These are phyloP conservation scores for Ascochyta rabiei DNA, from an alignment of 2,329 filamentous ascomycete genomes.

Conservation along the genomic window DNA sequence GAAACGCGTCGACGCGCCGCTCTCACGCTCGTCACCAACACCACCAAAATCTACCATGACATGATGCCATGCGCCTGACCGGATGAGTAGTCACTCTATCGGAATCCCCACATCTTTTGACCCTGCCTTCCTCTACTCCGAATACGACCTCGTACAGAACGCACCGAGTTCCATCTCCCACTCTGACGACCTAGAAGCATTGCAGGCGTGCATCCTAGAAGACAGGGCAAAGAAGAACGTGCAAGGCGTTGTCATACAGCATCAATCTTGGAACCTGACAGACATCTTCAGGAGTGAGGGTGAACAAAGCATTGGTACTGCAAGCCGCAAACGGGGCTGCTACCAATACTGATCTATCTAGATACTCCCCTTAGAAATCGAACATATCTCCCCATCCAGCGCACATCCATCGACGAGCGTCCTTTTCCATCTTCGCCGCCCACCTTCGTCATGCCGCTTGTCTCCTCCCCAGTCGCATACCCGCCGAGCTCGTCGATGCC, in stretches of 20 bases:
- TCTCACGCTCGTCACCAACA: background rate
- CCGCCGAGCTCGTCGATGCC: slow-evolving; percentile 57
- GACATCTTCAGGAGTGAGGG: slow-evolving; percentile 59
- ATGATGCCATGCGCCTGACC: slow-evolving; percentile 8
- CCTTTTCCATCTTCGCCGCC: slow-evolving; percentile 53
- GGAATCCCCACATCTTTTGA: slow-evolving; percentile 58
- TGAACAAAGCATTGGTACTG: slow-evolving; percentile 47
- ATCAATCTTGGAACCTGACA: slow-evolving; percentile 55
- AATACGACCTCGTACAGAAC: slow-evolving; percentile 39
- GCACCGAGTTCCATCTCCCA: slow-evolving; percentile 34
- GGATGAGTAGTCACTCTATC: slow-evolving; percentile 39
- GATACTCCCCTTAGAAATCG: slow-evolving; percentile 42
- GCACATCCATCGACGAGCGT: slow-evolving; percentile 18
- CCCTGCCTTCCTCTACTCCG: slow-evolving; percentile 57
- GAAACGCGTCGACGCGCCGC: slow-evolving; percentile 20
- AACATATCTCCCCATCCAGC: slow-evolving; percentile 14
- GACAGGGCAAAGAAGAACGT: slow-evolving; percentile 50
- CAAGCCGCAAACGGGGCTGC: slow-evolving; percentile 1
- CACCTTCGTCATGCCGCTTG: slow-evolving; percentile 64
- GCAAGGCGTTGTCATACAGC: slow-evolving; percentile 57
- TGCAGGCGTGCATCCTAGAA: slow-evolving; percentile 52
- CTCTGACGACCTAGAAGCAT: slow-evolving; percentile 57
- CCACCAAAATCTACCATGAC: background rate
- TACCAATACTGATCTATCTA: slow-evolving; percentile 30
- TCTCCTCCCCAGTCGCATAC: slow-evolving; percentile 65